Conservation (phyloP, 768 basidiomycete species). For the Leccinellum albellum region DNA sequence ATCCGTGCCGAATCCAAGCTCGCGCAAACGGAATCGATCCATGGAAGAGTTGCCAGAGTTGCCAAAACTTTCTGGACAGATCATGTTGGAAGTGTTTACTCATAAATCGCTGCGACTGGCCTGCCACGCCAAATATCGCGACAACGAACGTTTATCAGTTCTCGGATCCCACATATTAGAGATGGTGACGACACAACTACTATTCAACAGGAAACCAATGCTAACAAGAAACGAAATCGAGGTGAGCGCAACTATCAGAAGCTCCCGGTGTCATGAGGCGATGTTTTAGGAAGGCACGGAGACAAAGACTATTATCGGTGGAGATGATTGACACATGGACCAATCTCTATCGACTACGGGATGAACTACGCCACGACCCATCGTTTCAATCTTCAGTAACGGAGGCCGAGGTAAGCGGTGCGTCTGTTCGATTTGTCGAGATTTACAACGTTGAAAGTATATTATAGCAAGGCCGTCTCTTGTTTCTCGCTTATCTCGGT, state of each 20-base stretch:
- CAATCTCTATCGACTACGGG: constrained; percentile 34
- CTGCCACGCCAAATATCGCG: constrained; percentile 41
- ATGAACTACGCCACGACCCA: constrained; percentile 32
- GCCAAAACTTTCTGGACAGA: constrained; percentile 50
- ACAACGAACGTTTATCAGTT: constrained; percentile 54
- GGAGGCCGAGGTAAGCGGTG: constrained; percentile 38
- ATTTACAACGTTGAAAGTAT: constrained; percentile 15
- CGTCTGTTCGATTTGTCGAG: constrained; percentile 10
- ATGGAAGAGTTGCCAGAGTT: constrained; percentile 37
- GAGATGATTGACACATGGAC: constrained; percentile 37
- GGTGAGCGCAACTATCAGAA: constrained; percentile 38
- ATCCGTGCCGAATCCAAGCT: constrained; percentile 20
- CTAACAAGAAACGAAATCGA: constrained; percentile 45
- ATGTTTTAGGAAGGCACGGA: constrained; percentile 25
- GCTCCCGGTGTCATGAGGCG: constrained; percentile 19
- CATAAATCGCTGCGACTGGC: constrained; percentile 58
- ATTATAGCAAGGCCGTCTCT: constrained; percentile 48
- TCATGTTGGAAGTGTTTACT: constrained; percentile 65
- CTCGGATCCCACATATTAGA: constrained; percentile 50
- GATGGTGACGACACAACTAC: constrained; percentile 40
- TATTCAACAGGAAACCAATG: constrained; percentile 52
- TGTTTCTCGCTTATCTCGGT: constrained; percentile 68
- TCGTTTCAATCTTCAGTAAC: constrained; percentile 23
- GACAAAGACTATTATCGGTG: constrained; percentile 27
- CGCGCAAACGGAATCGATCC: constrained; percentile 39